These are phyloP conservation scores for Cryptomeria japonica DNA, from an alignment of 75 land plant species.

Conservation along the genomic window DNA sequence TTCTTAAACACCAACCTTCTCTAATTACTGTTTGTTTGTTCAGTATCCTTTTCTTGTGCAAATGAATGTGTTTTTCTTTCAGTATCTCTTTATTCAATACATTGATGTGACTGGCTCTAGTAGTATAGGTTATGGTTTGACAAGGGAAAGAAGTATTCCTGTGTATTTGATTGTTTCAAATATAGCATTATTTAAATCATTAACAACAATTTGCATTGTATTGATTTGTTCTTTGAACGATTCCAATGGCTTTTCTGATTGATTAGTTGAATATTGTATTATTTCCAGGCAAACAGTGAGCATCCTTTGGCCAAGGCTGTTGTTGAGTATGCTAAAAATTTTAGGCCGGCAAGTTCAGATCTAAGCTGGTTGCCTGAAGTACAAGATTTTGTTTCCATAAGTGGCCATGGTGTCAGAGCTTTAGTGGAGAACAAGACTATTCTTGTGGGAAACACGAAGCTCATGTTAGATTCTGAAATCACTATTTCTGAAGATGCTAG, in stretches of 20 bases:
- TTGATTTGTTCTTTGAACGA: background rate
- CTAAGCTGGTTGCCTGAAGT: constrained; percentile 31
- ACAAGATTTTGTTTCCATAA: constrained; percentile 55
- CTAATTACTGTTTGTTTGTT: background rate
- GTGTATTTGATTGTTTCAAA: background rate
- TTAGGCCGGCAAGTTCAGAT: constrained; percentile 28
- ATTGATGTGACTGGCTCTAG: background rate
- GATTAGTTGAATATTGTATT: constrained; percentile 7
- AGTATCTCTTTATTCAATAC: background rate
- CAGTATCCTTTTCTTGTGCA: background rate
- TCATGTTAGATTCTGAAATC: constrained; percentile 47
- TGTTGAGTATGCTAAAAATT: constrained; percentile 60
- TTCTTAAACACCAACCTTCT: background rate
- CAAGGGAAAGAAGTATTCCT: constrained; percentile 3
- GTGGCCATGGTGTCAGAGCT: constrained; percentile 74
- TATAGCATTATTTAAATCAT: background rate
- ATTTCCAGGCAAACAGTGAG: constrained; percentile 69
- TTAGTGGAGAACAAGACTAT: constrained; percentile 41
- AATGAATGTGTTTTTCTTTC: background rate
- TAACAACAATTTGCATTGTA: background rate
- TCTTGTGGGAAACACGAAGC: constrained; percentile 73
- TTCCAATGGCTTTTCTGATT: constrained; percentile 8
- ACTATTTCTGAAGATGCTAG: constrained; percentile 47
- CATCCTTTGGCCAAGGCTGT: constrained; percentile 90
- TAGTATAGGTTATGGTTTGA: background rate